Percentiles rank a stretch among this genome's conserved stretches.
Conservation (phyloP, 2,329 filamentous ascomycete species). For the Lizonia empirigonia region DNA sequence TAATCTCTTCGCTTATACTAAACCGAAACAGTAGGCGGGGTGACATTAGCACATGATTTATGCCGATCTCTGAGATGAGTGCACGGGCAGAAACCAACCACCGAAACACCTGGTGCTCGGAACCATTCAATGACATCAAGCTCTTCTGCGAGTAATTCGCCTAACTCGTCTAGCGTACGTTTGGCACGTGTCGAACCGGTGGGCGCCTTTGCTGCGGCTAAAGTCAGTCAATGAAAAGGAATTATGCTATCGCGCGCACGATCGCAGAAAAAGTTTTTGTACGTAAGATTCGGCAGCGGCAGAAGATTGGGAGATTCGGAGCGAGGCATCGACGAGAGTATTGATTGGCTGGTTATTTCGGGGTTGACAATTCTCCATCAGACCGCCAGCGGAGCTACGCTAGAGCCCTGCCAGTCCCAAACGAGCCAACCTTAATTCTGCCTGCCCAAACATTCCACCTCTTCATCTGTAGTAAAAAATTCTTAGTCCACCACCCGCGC, state of each 20-base stretch:
- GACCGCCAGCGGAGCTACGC: not conserved
- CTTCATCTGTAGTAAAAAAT: not conserved
- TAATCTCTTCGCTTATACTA: slow-evolving; percentile 3
- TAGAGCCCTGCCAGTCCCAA: not conserved
- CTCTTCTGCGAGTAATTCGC: slow-evolving; percentile 15
- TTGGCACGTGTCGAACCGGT: slow-evolving; percentile 3
- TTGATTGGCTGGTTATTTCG: slow-evolving; percentile 11
- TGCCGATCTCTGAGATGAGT: not conserved
- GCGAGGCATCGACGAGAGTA: not conserved
- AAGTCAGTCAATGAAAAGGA: not conserved
- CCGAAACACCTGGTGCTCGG: slow-evolving; percentile 3
- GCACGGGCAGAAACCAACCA: slow-evolving; percentile 1
- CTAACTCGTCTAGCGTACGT: slow-evolving; percentile 14
- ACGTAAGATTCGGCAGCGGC: slow-evolving; percentile 2
- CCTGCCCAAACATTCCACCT: not conserved
- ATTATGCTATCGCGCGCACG: slow-evolving; percentile 2
- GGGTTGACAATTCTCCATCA: slow-evolving; percentile 4
- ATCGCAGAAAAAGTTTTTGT: not conserved
- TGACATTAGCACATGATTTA: slow-evolving; percentile 4
- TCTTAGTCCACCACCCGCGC: not conserved
- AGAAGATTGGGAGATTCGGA: not conserved
- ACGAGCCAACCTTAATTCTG: not conserved
- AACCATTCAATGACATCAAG: slow-evolving; percentile 12
- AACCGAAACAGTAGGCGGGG: slow-evolving; percentile 5
- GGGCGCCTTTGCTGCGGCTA: not conserved